These are phyloP conservation scores for Boletus rufocinnamomeus DNA, from an alignment of 768 basidiomycete species.

Conservation along the genomic window DNA sequence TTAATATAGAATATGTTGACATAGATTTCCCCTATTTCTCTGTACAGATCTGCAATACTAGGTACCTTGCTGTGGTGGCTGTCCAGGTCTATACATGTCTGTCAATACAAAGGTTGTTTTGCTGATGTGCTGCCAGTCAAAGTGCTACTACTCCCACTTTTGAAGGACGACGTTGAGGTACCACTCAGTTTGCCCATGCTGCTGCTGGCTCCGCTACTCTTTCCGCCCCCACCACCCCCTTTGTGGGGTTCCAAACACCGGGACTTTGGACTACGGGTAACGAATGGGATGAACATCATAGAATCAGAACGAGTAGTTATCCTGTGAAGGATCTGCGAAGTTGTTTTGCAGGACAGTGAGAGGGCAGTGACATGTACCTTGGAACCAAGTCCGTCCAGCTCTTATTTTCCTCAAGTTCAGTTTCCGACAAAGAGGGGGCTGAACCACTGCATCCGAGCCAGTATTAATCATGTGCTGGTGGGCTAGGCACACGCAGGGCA, in stretches of 20 bases:
- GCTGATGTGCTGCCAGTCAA: no score
- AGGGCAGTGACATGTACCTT: not conserved
- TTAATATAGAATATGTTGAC: no score
- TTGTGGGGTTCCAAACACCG: slow-evolving; percentile 29
- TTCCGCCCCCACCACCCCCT: slow-evolving; percentile 35
- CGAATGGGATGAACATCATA: slow-evolving; percentile 26
- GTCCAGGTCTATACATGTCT: no score
- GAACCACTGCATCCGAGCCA: not conserved
- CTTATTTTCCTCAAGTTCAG: not conserved
- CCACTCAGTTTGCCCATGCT: slow-evolving; percentile 17
- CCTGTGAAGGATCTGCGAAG: not conserved
- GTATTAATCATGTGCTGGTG: no score
- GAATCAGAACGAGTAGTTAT: not conserved
- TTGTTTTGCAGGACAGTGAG: not conserved
- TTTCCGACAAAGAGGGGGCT: not conserved
- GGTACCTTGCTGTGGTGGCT: no score
- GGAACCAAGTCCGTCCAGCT: no score
- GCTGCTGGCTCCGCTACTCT: slow-evolving; percentile 17
- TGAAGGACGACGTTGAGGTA: slow-evolving; percentile 6
- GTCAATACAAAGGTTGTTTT: no score
- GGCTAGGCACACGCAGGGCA: no score
- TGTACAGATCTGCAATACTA: no score
- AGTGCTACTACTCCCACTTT: not conserved
- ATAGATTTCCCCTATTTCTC: no score
- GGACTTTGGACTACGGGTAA: slow-evolving; percentile 5